Conservation (phyloP, 2,329 filamentous ascomycete species). For the Botrytis medusae region DNA sequence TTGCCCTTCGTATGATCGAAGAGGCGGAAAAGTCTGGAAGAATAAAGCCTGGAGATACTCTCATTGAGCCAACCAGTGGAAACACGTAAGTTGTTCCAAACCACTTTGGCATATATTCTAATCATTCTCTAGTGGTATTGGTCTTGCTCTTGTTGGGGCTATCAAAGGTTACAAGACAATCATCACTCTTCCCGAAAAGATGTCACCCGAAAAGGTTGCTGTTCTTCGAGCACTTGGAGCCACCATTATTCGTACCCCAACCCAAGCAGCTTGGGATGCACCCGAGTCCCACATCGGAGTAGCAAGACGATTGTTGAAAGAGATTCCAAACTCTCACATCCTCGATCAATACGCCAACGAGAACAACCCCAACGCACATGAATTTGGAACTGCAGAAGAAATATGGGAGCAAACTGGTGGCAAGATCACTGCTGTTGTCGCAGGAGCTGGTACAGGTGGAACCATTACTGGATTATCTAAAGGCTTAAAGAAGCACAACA, state of each 20-base stretch:
- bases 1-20: slow-evolving; percentile 96
- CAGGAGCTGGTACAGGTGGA: slow-evolving; percentile 91
- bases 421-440: slow-evolving; percentile 78
- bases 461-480: slow-evolving; percentile 88
- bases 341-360: slow-evolving; percentile 92
- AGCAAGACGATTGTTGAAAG: slow-evolving; percentile 83
- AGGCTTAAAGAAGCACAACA: slow-evolving; percentile 84
- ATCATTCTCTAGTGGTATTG: slow-evolving; percentile 66
- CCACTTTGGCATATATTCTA: neutral
- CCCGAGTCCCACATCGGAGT: slow-evolving; percentile 98
- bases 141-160: slow-evolving; percentile 86
- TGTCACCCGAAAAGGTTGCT: slow-evolving; percentile 97
- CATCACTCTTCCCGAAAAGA: slow-evolving; percentile 98
- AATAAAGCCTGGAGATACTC: slow-evolving; percentile 94
- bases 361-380: slow-evolving; percentile 92
- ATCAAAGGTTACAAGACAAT: slow-evolving; percentile 99
- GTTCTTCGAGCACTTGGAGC: slow-evolving; percentile 91
- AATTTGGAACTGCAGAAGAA: slow-evolving; percentile 91
- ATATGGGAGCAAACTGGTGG: slow-evolving; percentile 90
- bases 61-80: slow-evolving; percentile 97
- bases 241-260: slow-evolving; percentile 96
- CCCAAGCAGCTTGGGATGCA: slow-evolving; percentile 89
- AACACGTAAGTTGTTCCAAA: slow-evolving; percentile 64
- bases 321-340: slow-evolving; percentile 95
- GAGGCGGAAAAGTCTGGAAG: slow-evolving; percentile 87